Conservation (phyloP, 371 early-diverging fungal genomes). For the Zopfochytrium polystomum region DNA sequence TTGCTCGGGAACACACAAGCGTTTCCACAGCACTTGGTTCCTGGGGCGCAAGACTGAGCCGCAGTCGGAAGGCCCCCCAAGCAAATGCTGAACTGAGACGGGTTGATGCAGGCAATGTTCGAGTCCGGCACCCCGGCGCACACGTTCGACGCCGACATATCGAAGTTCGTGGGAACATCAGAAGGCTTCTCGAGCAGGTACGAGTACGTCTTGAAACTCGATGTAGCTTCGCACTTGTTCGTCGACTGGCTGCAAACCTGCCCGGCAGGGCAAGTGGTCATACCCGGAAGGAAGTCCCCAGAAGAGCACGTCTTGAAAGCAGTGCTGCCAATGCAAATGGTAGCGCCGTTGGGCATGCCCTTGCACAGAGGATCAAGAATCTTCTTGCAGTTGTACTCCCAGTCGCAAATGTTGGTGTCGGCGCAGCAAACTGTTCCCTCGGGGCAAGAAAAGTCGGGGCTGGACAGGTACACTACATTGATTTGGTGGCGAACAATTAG, state of each 20-base stretch:
- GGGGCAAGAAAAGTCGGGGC: constrained; percentile 2
- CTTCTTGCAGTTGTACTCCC: neutral
- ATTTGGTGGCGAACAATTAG: too few relatives aligned
- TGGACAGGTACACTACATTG: neutral
- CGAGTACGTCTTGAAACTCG: neutral
- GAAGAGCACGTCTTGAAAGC: constrained; percentile 5
- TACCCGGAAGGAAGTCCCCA: neutral
- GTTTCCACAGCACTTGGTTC: constrained; percentile 17
- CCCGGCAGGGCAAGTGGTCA: neutral
- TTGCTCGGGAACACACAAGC: constrained; percentile 10
- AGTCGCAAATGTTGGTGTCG: constrained; percentile 16
- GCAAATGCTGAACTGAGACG: constrained; percentile 10
- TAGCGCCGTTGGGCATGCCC: constrained; percentile 6
- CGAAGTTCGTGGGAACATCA: neutral
- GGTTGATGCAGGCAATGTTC: constrained; percentile 11
- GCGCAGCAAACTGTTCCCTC: constrained; percentile 21
- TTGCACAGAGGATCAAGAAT: constrained; percentile 2
- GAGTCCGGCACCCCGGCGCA: constrained; percentile 16
- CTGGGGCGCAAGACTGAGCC: constrained; percentile 4
- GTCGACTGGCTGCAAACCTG: neutral
- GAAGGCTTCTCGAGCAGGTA: neutral
- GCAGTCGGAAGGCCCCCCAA: neutral
- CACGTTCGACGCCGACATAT: neutral
- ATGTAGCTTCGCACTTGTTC: neutral
- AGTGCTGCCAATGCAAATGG: neutral